Evolutionary conservation across 2,329 filamentous ascomycete species (phyloP), one percentile per base, ranked within the genome.

Genomic region (Leptodontidium sp.): DNA sequence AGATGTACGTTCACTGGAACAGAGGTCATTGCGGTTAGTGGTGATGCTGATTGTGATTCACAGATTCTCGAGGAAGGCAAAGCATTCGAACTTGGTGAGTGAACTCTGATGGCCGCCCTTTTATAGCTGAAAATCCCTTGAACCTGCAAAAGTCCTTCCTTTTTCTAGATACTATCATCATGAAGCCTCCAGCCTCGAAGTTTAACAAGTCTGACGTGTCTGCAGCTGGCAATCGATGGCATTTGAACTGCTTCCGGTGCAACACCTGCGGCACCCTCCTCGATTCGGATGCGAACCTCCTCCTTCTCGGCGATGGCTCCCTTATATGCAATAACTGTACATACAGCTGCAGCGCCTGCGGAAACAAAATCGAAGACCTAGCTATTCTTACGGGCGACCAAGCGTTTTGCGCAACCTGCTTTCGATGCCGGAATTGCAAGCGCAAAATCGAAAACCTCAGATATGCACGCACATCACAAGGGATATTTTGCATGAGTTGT

Each of bases 281-380:
- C 82, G 96, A 99, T 83, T 98, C 96, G 71, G 95, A 99, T 79
- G 96, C 96, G 76, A 98, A 98, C 82, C 90, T 99, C 61, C 90
- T 99, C 63, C 91, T 99, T 32, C 92, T 99, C 72, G 96, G 96
- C 79, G 96, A 99, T 83, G 96, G 96, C 73, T 98, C 95, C 21
- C 89, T 99, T 74, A 98, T 99, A 76, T 99, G 96, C 86, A 98
- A 97, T 84, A 97, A 98, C 82, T 99, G 96, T 84, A 98, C 96
- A 65, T 99, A 99, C 81, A 98, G 94, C 85, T 99, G 96, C 85
- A 97, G 90, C 81, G 94, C 94, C 65, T 99, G 96, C 81, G 90
- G 90, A 68, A 95, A 97, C 84, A 99, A 99, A 85, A 99, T 99
- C 74, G 96, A 99, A 80, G 96, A 99, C 79, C 86, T 98, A 71